These are phyloP conservation scores for Cocos nucifera DNA, from an alignment of 176 grass and related monocot species.

Conservation along the genomic window DNA sequence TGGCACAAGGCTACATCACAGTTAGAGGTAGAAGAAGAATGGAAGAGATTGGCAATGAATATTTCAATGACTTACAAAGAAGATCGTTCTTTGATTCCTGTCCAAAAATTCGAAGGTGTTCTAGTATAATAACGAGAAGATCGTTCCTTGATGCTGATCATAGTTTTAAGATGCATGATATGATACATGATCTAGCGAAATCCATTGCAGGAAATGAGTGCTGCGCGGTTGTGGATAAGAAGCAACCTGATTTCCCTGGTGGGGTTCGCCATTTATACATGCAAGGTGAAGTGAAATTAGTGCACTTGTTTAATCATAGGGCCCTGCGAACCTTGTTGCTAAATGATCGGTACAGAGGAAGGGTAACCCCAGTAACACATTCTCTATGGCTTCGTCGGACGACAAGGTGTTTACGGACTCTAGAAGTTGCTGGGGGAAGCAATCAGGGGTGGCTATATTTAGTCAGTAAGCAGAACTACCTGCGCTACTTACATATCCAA, in stretches of 20 bases:
- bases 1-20: conserved; percentile 32
- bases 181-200: conserved; percentile 34
- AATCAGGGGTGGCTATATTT: too few species aligned
- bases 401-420: not conserved
- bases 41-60: conserved; percentile 18
- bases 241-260: not conserved
- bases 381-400: too few species aligned
- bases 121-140: too few species aligned
- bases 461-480: too few species aligned
- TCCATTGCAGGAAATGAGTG: conserved; percentile 15
- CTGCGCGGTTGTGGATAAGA: not conserved
- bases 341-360: too few species aligned
- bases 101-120: too few species aligned
- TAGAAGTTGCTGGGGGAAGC: not conserved
- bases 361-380: too few species aligned
- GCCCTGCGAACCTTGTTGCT: not conserved
- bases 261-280: conserved; percentile 1
- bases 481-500: not conserved
- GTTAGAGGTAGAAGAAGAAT: not conserved
- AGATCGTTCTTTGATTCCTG: conserved; percentile 23
- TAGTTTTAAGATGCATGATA: conserved; percentile 31
- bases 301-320: not conserved
- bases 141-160: too few species aligned
- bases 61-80: conserved; percentile 27
- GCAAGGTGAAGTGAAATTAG: too few species aligned